phyloP scores from a whole-genome alignment of 352 stramenopile genomes.

The Pythium rhizo-oryzae region DNA sequence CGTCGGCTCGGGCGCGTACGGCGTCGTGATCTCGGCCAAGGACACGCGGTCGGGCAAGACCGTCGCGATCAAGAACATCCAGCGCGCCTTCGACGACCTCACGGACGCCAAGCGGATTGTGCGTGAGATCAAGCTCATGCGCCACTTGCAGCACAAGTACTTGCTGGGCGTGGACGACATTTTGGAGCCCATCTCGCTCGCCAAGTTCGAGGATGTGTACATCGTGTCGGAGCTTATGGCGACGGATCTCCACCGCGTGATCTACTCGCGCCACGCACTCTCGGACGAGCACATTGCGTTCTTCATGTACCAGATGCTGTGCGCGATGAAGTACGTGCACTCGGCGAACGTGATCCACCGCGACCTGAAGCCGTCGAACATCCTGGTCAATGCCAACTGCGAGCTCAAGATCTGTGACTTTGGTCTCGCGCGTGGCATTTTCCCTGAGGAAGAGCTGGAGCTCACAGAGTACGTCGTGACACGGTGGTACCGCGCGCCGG shows the following conservation, averaged over 20 bases:
- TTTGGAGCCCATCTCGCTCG: conserved; percentile 58
- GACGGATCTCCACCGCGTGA: conserved; percentile 89
- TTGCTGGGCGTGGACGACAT: conserved; percentile 84
- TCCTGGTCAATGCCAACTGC: conserved; percentile 96
- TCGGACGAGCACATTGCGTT: conserved; percentile 88
- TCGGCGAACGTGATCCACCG: conserved; percentile 94
- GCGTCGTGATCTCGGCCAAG: conserved; percentile 87
- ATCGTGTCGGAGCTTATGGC: conserved; percentile 92
- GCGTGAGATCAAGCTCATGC: conserved; percentile 95
- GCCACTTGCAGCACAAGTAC: conserved; percentile 92
- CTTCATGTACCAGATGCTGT: conserved; percentile 93
- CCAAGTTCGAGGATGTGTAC: conserved; percentile 89
- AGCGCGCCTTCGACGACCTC: conserved; percentile 95
- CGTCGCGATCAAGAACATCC: conserved; percentile 95
- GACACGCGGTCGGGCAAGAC: conserved; percentile 46
- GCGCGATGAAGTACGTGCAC: conserved; percentile 94
- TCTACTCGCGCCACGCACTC: conserved; percentile 87
- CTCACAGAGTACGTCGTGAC: conserved; percentile 88
- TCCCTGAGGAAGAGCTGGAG: conserved; percentile 67
- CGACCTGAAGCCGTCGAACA: conserved; percentile 98
- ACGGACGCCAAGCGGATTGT: conserved; percentile 99
- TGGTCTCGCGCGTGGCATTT: conserved; percentile 87
- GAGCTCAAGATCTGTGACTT: conserved; percentile 94
- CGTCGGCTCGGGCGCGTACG: conserved; percentile 91
- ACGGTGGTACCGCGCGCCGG: conserved; percentile 63